Evolutionary conservation across 2,329 filamentous ascomycete genomes (phyloP), one percentile per base, ranked within the genome.

Genomic region (Neonectria faginata): DNA sequence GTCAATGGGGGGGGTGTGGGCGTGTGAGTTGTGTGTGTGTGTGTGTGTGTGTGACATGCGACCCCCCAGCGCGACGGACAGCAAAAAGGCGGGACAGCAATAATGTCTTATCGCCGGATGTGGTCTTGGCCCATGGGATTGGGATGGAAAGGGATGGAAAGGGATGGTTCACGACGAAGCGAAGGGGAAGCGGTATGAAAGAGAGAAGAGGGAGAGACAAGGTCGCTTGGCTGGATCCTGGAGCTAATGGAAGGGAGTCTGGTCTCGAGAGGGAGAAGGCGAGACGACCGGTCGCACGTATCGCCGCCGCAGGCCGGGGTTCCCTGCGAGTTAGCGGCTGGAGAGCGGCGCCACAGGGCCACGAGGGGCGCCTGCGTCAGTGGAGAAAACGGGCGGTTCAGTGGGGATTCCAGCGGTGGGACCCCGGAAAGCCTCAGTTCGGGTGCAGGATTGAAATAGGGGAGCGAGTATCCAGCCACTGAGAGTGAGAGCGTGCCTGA

Each of bases 81-180:
- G n/a, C 57, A 5, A 5, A 25, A 36, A 44, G 57, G 16, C 42
- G n/a, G 22, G 50, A 54, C 57, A 42, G 11, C 57, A 62, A 48
- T 41, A 48, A 62, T 65, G 63, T 70, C 66, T 70, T 68, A 70
- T 66, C 62, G 64, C 67, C 62, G 64, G 64, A 60, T 64, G 55
- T 59, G 31, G 60, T 39, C 14, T 52, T 60, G 44, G 29, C 50
- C 60, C 60, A 59, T 58, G 50, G 55, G 42, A 31, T 56, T 55
- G 56, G 55, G 42, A 22, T 47, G 57, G 41, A 53, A 60, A 60
- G 56, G 55, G 42, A 22, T 47, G 57, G 41, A 53, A 60, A 60
- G 41, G 47, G 51, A 42, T 42, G n/a, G 39, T 42, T 39, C 57
- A 39, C 18, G 27, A 53, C 20, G 44, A 22, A 47, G 52, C 45